Evolutionary conservation across 2,329 filamentous ascomycete species (phyloP).

Genomic region (Trichoderma koningiopsis): DNA sequence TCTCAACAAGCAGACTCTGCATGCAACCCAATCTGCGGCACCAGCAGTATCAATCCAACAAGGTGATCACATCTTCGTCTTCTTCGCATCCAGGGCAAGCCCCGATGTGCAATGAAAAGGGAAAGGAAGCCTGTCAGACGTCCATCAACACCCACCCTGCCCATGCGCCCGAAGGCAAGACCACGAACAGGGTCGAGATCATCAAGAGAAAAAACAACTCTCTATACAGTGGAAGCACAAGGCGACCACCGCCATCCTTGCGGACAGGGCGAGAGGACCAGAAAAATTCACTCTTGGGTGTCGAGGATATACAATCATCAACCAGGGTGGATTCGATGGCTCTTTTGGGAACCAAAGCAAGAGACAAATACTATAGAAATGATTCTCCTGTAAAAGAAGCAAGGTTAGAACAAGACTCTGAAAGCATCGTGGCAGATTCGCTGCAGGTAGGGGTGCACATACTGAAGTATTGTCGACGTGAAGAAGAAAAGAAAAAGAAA

Average conservation of each 20-base stretch:
- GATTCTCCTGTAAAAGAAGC: conserved; percentile 66
- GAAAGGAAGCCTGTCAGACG: conserved; percentile 74
- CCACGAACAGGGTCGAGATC: conserved; percentile 79
- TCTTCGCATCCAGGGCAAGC: conserved; percentile 55
- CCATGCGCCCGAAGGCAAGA: conserved; percentile 75
- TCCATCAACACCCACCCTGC: conserved; percentile 82
- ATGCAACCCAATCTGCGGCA: no score
- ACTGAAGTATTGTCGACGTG: conserved; percentile 66
- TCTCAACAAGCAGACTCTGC: not conserved
- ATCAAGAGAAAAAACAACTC: conserved; percentile 69
- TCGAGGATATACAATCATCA: conserved; percentile 88
- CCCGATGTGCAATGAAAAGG: conserved; percentile 58
- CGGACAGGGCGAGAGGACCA: conserved; percentile 62
- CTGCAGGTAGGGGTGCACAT: conserved; percentile 41
- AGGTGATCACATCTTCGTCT: conserved; percentile 40
- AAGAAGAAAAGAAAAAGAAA: conserved; percentile 56
- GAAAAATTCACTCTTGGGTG: conserved; percentile 82
- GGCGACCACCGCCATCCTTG: conserved; percentile 59
- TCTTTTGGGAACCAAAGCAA: conserved; percentile 90
- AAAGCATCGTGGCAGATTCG: conserved; percentile 4
- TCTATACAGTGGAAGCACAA: conserved; percentile 65
- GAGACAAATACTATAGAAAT: conserved; percentile 97
- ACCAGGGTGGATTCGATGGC: conserved; percentile 94
- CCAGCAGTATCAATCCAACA: not conserved
- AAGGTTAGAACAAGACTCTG: conserved; percentile 28